phyloP scores from a whole-genome alignment of 495 filamentous ascomycete species.

The Penicillium steckii region DNA sequence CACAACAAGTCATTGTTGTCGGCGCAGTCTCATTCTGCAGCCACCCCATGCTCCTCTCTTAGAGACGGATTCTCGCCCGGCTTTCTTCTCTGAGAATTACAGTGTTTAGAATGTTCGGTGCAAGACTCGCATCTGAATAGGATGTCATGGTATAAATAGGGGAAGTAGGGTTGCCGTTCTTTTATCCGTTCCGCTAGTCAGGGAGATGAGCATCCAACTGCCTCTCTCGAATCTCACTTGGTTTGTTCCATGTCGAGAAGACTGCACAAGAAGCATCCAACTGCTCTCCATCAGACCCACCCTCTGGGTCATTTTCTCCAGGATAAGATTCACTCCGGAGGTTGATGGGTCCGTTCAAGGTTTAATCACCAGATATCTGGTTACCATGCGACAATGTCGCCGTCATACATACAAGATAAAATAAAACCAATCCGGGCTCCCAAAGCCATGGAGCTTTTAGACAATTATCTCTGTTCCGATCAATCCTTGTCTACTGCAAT shows the following conservation, averaged over 20 bases:
- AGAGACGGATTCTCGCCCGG: conserved; percentile 16
- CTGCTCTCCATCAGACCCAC: conserved; percentile 48
- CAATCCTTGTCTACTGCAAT: no score
- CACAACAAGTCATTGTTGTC: neutral
- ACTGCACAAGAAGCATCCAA: conserved; percentile 54
- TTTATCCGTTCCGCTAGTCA: conserved; percentile 46
- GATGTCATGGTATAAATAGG: conserved; percentile 22
- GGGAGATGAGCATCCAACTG: conserved; percentile 51
- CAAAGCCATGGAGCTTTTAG: no score
- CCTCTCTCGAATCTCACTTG: conserved; percentile 39
- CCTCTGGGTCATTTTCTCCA: conserved; percentile 28
- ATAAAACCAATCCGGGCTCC: neutral
- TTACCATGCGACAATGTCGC: conserved; percentile 18
- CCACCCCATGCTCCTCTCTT: conserved; percentile 28
- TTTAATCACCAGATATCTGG: conserved; percentile 6
- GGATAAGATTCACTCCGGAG: conserved; percentile 10
- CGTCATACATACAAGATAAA: conserved; percentile 4
- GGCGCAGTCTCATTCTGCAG: conserved; percentile 34
- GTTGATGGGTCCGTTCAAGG: conserved; percentile 28
- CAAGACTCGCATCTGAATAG: conserved; percentile 3
- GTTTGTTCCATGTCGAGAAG: conserved; percentile 31
- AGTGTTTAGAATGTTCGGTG: neutral
- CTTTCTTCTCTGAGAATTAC: neutral
- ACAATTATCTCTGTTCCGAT: no score
- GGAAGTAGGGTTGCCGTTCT: conserved; percentile 44